Evolutionary conservation across 2,329 filamentous ascomycete species (phyloP), one percentile per base, ranked within the genome.

Genomic region (Tolypocladium ovalisporum): DNA sequence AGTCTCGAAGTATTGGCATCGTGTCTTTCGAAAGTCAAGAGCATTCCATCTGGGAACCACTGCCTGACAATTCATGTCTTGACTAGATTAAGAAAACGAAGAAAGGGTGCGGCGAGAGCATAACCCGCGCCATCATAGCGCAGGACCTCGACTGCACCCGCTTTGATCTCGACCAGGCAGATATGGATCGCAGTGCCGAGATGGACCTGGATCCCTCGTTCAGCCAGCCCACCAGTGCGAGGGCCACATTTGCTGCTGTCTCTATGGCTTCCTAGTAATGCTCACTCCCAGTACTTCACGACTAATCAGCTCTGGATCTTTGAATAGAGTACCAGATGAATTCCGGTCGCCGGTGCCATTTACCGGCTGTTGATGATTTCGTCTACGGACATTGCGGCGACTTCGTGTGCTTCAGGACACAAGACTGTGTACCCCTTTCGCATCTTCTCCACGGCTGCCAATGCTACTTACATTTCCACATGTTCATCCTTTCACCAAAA

Each of bases 211-310:
- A 80, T 62, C 75, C 90, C 68, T 82, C 87, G 67, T 91, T 92
- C 75, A 92, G 92, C 75, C 84, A 90, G 74, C 89, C 88, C 55
- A 76, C 81, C 60, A 85, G 84, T 70, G 85, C 87, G 67, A 81
- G 84, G 79, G 27, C 27, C 9, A 34, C 24, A 29, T 4, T 22
- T 27, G 42, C 15, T 13, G 7, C 6, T 29, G 27, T 49, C 13
- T 32, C 29, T 19, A 34, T 34, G 47, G 29, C 47, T 8, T 4
- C 17, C 35, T 22, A 10, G 29, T 52, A 19, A 52, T 19, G 3
- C 19, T 22, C 19, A 1, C 10, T 15, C 19, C 4, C 19, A 52
- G 47, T 52, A 52, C 19, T 52, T 52, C 29, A 19, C 47, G 10
- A 51, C 27, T 4, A 29, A 51, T 19, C 32, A 51, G 5, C 47